Evolutionary conservation across 495 filamentous ascomycete genomes (phyloP).

Genomic region (Xylaria nigripes): DNA sequence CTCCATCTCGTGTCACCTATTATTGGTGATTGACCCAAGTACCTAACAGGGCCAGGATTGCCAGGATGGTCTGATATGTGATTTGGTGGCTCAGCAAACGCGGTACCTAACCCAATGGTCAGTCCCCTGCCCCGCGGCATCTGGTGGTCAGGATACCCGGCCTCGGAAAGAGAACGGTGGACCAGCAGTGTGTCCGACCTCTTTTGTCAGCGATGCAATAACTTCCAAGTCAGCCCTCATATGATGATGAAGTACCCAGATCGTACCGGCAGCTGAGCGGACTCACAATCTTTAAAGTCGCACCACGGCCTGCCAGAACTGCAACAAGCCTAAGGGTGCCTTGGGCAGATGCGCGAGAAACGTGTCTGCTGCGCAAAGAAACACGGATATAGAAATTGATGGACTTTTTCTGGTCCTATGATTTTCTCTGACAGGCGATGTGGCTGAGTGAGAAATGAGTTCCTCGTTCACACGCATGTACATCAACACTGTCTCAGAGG

Average conservation of each 20-base stretch:
- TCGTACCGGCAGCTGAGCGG: conserved; percentile 15
- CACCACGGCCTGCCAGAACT: conserved; percentile 14
- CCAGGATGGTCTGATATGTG: conserved; percentile 9
- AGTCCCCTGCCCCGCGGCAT: conserved; percentile 10
- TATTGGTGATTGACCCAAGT: conserved; percentile 2
- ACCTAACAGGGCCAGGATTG: not conserved
- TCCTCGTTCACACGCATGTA: not conserved
- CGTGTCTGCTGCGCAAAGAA: not conserved
- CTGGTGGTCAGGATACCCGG: conserved; percentile 9
- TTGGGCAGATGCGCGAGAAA: not conserved
- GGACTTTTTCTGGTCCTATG: not conserved
- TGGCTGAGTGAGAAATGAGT: not conserved
- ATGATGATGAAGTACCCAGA: conserved; percentile 4
- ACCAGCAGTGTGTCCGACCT: conserved; percentile 13
- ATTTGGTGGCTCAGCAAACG: conserved; percentile 7
- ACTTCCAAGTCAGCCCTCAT: conserved; percentile 27
- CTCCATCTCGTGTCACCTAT: conserved; percentile 12
- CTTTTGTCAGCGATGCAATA: conserved; percentile 12
- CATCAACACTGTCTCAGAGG: conserved; percentile 8
- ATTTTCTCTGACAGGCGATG: not conserved
- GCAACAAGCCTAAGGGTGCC: conserved; percentile 4
- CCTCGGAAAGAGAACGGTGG: conserved; percentile 13
- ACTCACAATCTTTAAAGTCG: conserved; percentile 20
- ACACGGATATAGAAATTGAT: not conserved
- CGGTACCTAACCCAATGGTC: conserved; percentile 3